These are phyloP conservation scores for Leccinum pachyderme DNA, from an alignment of 1,284 basidiomycete species.

Conservation along the genomic window DNA sequence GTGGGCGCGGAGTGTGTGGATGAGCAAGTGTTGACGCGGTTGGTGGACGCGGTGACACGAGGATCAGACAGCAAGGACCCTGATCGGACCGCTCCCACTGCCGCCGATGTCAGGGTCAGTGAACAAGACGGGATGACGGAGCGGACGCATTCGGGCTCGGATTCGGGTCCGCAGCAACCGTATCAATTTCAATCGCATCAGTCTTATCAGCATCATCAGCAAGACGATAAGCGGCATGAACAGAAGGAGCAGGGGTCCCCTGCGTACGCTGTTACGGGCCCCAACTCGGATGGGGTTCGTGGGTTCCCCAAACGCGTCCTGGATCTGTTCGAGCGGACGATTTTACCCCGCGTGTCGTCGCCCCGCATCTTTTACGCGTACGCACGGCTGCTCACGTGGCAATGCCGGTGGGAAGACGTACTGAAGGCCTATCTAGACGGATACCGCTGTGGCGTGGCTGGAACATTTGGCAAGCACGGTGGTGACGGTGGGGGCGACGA, in stretches of 20 bases:
- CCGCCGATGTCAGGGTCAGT: background rate
- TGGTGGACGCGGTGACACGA: slow-evolving; percentile 82
- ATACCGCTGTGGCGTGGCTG: slow-evolving; percentile 74
- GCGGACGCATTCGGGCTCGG: background rate
- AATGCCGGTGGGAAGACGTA: slow-evolving; percentile 70
- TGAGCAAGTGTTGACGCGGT: slow-evolving; percentile 81
- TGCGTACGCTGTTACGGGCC: slow-evolving; percentile 30
- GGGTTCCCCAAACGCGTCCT: slow-evolving; percentile 63
- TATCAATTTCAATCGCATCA: background rate
- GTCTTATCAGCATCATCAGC: background rate
- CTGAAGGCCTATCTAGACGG: slow-evolving; percentile 81
- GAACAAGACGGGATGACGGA: background rate
- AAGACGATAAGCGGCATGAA: background rate
- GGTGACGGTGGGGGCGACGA: background rate
- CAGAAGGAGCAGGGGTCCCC: background rate
- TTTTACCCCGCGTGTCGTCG: slow-evolving; percentile 77
- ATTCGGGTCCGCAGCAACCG: background rate
- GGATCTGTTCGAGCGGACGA: slow-evolving; percentile 70
- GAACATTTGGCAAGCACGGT: slow-evolving; percentile 51
- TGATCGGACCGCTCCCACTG: background rate
- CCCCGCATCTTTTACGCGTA: slow-evolving; percentile 79
- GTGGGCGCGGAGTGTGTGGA: slow-evolving; percentile 68
- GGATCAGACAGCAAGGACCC: slow-evolving; percentile 2
- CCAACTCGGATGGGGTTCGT: slow-evolving; percentile 62
- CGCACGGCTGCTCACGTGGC: slow-evolving; percentile 75